These are phyloP conservation scores for Lachancea nothofagi DNA, from an alignment of 805 yeast genomes.

Conservation along the genomic window DNA sequence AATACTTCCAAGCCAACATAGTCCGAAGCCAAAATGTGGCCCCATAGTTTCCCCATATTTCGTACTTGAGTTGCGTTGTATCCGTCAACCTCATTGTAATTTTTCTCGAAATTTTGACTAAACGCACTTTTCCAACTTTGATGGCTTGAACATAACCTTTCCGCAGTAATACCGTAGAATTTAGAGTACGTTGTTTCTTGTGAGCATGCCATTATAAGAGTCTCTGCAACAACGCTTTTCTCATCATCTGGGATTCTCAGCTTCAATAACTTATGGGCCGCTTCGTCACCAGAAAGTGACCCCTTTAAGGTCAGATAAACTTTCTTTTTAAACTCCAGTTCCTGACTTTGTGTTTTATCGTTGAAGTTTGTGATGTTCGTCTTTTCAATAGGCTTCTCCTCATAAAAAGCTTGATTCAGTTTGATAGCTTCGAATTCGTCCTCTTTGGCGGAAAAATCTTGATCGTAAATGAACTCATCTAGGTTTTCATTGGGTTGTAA, in stretches of 20 bases:
- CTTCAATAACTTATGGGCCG: conserved; percentile 75
- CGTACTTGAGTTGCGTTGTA: conserved; percentile 69
- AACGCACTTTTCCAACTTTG: conserved; percentile 56
- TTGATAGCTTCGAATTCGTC: conserved; percentile 10
- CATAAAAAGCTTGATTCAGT: conserved; percentile 14
- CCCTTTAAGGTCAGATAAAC: conserved; percentile 84
- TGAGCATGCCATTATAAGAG: conserved; percentile 72
- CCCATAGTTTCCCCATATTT: conserved; percentile 80
- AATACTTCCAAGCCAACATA: conserved; percentile 60
- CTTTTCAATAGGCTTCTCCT: conserved; percentile 15
- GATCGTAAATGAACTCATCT: conserved; percentile 12
- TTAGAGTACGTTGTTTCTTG: conserved; percentile 86
- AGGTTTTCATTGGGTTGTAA: conserved; percentile 1
- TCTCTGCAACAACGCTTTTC: conserved; percentile 56
- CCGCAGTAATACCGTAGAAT: conserved; percentile 73
- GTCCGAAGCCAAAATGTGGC: conserved; percentile 71
- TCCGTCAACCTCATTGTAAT: conserved; percentile 56
- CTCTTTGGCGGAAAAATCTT: conserved; percentile 13
- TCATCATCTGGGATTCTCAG: conserved; percentile 39
- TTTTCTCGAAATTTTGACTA: conserved; percentile 45
- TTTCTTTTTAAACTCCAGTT: conserved; percentile 62
- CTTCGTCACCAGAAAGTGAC: conserved; percentile 86
- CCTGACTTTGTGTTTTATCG: conserved; percentile 65
- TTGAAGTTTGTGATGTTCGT: conserved; percentile 26
- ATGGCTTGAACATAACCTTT: conserved; percentile 49